These are phyloP conservation scores for Hemileccinum rubropunctum DNA, from an alignment of 768 basidiomycete species.

Conservation along the genomic window DNA sequence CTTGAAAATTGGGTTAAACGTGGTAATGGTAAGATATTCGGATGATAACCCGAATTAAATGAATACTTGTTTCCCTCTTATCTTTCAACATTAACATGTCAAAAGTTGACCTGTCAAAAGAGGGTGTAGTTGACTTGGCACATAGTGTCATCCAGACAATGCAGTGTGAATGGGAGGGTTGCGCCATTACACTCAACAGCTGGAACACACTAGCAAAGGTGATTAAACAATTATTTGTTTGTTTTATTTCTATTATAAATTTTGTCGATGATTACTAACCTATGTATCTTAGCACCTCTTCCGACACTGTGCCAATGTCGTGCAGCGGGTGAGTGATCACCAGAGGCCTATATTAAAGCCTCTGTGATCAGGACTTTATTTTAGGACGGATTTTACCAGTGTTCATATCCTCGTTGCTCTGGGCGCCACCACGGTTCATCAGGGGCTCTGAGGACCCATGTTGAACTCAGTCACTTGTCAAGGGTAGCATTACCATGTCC, in stretches of 20 bases:
- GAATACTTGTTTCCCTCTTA: neutral
- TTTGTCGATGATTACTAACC: conserved; percentile 7
- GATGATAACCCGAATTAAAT: no score
- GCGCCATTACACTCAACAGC: conserved; percentile 25
- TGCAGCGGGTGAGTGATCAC: conserved; percentile 9
- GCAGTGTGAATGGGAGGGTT: conserved; percentile 31
- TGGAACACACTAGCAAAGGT: conserved; percentile 31
- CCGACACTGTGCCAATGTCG: conserved; percentile 22
- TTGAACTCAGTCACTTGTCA: conserved; percentile 32
- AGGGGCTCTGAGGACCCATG: conserved; percentile 20
- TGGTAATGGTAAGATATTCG: no score
- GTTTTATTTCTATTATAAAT: no score
- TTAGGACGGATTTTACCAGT: conserved; percentile 28
- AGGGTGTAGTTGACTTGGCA: conserved; percentile 21
- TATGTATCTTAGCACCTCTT: conserved; percentile 20
- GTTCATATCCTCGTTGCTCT: conserved; percentile 26
- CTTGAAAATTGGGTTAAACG: no score
- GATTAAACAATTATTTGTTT: conserved; percentile 5
- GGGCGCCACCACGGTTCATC: conserved; percentile 24
- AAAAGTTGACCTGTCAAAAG: conserved; percentile 20
- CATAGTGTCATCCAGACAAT: conserved; percentile 22
- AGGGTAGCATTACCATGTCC: conserved; percentile 28
- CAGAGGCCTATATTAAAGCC: neutral
- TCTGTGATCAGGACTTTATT: neutral
- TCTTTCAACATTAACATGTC: conserved; percentile 14